These are phyloP conservation scores for Actinidia polygama DNA, from an alignment of 179 eudicot genomes.

Conservation along the genomic window DNA sequence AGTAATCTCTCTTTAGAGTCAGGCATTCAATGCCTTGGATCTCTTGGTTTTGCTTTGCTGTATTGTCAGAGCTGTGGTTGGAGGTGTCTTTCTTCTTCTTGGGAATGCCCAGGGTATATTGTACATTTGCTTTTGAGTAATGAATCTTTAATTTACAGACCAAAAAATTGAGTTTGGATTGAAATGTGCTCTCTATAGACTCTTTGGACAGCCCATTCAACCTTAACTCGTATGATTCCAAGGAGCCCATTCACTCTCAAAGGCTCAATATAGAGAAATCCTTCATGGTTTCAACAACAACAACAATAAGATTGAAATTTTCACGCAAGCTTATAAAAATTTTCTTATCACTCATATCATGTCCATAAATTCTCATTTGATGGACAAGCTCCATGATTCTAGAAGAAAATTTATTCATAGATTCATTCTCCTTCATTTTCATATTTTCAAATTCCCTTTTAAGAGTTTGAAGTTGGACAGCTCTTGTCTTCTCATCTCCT, in stretches of 20 bases:
- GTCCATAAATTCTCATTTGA: background rate
- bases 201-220: background rate
- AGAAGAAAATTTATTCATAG: background rate
- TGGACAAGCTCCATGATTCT: background rate
- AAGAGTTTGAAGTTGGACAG: constrained; percentile 5
- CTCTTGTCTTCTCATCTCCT: constrained; percentile 14
- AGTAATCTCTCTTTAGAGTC: too few relatives aligned
- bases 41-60: too few relatives aligned
- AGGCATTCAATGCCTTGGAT: too few relatives aligned
- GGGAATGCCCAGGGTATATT: too few relatives aligned
- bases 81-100: too few relatives aligned
- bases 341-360: background rate
- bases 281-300: constrained; percentile 13
- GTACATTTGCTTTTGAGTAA: too few relatives aligned
- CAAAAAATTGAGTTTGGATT: too few relatives aligned
- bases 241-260: constrained; percentile 4
- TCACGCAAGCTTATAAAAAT: background rate
- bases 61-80: too few relatives aligned
- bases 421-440: constrained; percentile 17
- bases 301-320: constrained; percentile 6
- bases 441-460: constrained; percentile 25
- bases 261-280: background rate
- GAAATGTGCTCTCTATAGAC: too few relatives aligned
- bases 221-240: constrained; percentile 14
- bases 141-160: too few relatives aligned